Evolutionary conservation across 495 filamentous ascomycete species (phyloP).

Genomic region (Xylaria cubensis): DNA sequence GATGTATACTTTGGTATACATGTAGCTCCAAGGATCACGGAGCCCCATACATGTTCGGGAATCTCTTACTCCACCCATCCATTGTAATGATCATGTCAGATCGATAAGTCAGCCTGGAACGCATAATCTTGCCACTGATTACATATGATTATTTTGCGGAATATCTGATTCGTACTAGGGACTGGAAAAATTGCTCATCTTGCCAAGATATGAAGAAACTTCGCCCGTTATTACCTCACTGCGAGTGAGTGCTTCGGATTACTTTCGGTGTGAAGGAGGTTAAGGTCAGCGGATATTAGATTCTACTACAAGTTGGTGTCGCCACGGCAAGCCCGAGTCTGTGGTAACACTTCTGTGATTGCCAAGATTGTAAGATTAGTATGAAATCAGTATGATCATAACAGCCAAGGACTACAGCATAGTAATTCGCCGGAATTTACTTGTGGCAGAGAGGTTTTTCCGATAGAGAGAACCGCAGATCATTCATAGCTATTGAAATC

Average conservation of each 20-base stretch:
- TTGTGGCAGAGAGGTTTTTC: not conserved
- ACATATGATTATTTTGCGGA: not conserved
- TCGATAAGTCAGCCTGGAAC: not conserved
- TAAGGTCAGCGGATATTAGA: not conserved
- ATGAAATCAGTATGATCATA: not conserved
- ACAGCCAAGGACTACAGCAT: not conserved
- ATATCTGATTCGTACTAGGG: not conserved
- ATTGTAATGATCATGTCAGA: not conserved
- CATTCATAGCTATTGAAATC: not conserved
- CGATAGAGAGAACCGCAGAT: not conserved
- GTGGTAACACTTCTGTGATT: not conserved
- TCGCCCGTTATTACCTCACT: not conserved
- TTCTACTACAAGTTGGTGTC: not conserved
- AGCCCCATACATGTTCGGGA: not conserved
- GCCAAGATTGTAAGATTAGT: not conserved
- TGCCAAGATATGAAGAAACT: not conserved
- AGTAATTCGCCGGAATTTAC: not conserved
- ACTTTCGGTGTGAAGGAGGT: not conserved
- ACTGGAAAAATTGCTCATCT: not conserved
- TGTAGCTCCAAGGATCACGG: not conserved
- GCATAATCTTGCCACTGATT: not conserved
- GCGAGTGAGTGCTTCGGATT: not conserved
- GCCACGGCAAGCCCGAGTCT: not conserved
- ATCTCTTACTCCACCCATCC: not conserved
- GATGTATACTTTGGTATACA: constrained; percentile 14